Base-by-base conservation (phyloP, 179 eudicot species). In the Spinacia oleracea region DNA sequence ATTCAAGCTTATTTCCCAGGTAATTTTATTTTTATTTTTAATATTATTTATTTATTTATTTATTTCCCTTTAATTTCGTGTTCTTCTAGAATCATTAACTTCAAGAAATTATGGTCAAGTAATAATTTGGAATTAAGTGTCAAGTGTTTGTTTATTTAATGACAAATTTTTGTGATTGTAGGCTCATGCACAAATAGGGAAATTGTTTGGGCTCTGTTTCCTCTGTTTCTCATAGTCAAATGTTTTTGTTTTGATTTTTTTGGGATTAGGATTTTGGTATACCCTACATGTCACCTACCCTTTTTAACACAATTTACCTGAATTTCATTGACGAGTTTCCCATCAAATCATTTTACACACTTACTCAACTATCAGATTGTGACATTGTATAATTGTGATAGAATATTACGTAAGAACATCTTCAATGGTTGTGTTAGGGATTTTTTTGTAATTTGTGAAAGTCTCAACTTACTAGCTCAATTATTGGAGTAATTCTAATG, bases 1-100 rank as follows among this genome's bases (percentile, higher is more conserved):
- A 9, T 94, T 94, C 93, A 94, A 91, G 84, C 88, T 94, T 75
- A 88, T 94, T 25, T 89, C 87, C n/a, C 89, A 94, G 98, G 98
- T 90, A 34, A 55, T 7, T 50, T 42, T 31, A 11, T 46, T 14
- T 32, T 4, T 18, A 25, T 15, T 65, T 34, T 65, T 34, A 23
- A n/a, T 35, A 15, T 25, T 20, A 8, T 64, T 40, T n/a, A n/a
- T n/a, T n/a, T n/a, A n/a, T n/a, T n/a, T n/a, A n/a, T n/a, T 27
- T 0, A 20, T 43, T 56, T 74, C 35, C 0, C 11, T 29, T 48
- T 45, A 34, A 20, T 32, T 63, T 76, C 43, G 42, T 58, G 27
- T 11, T 14, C 20, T 31, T 15, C 38, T 18, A 9, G 58, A 72
- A 72, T 50, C 9, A 31, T 72, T 72, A 32, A 18, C 46, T 63